Conservation (phyloP, 306 rosid species). For the peach (Prunus persica) region DNA sequence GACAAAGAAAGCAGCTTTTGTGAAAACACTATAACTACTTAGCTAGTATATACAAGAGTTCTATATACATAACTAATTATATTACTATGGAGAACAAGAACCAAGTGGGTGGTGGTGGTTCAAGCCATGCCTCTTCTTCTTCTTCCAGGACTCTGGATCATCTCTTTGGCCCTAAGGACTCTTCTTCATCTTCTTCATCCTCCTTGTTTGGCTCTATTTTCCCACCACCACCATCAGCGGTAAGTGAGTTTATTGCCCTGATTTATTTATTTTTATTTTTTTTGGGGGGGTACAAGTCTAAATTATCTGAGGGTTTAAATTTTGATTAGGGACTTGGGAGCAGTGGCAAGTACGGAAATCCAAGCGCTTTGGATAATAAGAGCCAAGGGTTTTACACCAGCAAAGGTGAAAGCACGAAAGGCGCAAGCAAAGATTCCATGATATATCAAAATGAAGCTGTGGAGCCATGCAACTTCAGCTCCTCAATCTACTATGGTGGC, state of each 20-base stretch:
- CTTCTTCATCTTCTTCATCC: slow-evolving; percentile 45
- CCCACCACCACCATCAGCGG: slow-evolving; percentile 60
- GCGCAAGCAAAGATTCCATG: slow-evolving; percentile 32
- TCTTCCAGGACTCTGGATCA: slow-evolving; percentile 53
- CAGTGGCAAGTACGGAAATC: neutral
- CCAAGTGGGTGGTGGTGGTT: slow-evolving; percentile 25
- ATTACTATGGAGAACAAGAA: slow-evolving; percentile 51
- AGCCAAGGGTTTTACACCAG: slow-evolving; percentile 15
- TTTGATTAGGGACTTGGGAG: slow-evolving; percentile 32
- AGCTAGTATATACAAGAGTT: too few relatives aligned
- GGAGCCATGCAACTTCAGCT: slow-evolving; percentile 64
- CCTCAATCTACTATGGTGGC: slow-evolving; percentile 86
- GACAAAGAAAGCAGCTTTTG: slow-evolving; percentile 28
- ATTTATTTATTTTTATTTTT: neutral
- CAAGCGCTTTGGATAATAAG: slow-evolving; percentile 18
- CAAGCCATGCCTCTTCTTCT: slow-evolving; percentile 33
- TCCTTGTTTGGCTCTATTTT: slow-evolving; percentile 67
- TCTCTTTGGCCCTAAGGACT: slow-evolving; percentile 68
- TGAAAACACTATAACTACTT: neutral
- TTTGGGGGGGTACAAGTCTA: neutral
- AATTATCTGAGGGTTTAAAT: neutral
- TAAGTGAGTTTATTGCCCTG: neutral
- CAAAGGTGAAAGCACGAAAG: slow-evolving; percentile 36
- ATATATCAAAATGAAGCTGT: slow-evolving; percentile 43
- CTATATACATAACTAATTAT: neutral